Evolutionary conservation across 306 rosid species (phyloP).

Genomic region (Mimosa pudica): DNA sequence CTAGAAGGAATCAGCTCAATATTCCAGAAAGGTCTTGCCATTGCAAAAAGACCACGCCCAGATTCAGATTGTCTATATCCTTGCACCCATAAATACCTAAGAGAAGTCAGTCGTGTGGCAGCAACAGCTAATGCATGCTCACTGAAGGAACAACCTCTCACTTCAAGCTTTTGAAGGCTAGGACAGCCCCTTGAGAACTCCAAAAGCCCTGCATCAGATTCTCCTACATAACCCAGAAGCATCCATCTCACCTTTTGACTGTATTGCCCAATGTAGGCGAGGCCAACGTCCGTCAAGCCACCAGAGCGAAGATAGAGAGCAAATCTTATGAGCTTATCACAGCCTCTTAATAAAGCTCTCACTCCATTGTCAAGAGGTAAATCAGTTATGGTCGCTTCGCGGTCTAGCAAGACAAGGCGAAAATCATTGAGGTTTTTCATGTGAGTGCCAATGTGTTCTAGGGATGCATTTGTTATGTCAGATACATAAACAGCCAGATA

Average conservation of each 20-base stretch:
- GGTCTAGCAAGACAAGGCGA: slow-evolving; percentile 85
- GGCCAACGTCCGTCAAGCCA: slow-evolving; percentile 79
- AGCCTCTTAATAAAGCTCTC: slow-evolving; percentile 71
- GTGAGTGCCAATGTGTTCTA: slow-evolving; percentile 73
- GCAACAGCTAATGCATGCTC: slow-evolving; percentile 76
- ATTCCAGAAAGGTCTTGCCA: slow-evolving; percentile 93
- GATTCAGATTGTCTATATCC: slow-evolving; percentile 65
- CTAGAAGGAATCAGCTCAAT: slow-evolving; percentile 86
- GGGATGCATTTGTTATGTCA: slow-evolving; percentile 71
- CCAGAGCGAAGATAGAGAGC: slow-evolving; percentile 86
- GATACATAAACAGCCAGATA: slow-evolving; percentile 90
- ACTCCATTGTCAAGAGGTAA: slow-evolving; percentile 94
- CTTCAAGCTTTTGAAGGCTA: slow-evolving; percentile 82
- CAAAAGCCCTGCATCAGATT: slow-evolving; percentile 76
- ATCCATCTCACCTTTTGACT: slow-evolving; percentile 92
- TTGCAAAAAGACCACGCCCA: slow-evolving; percentile 71
- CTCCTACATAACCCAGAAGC: slow-evolving; percentile 87
- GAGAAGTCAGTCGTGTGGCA: slow-evolving; percentile 64
- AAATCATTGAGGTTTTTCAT: slow-evolving; percentile 76
- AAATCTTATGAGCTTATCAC: slow-evolving; percentile 79
- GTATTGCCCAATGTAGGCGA: slow-evolving; percentile 69
- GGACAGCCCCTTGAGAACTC: slow-evolving; percentile 84
- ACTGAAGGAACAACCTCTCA: slow-evolving; percentile 90
- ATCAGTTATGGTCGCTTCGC: slow-evolving; percentile 61
- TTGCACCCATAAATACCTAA: slow-evolving; percentile 95